phyloP scores from a whole-genome alignment of 2,329 filamentous ascomycete genomes.

The Madurella fahalii region DNA sequence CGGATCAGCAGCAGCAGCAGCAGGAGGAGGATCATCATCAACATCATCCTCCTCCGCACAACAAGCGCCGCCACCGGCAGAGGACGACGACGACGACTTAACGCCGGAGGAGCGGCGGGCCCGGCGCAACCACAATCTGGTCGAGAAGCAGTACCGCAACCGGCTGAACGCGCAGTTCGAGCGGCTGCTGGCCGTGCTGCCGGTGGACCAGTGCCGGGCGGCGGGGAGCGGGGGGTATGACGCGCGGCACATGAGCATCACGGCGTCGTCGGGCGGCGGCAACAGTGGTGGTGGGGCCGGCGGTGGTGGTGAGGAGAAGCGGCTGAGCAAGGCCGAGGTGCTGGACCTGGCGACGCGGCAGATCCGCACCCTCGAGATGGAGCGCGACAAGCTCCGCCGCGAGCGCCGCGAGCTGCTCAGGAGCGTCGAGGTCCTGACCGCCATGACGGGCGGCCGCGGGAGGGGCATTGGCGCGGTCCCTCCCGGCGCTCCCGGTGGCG shows the following conservation, averaged over 20 bases:
- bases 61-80: neutral
- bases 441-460: too few species aligned
- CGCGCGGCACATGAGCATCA: too few species aligned
- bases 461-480: too few species aligned
- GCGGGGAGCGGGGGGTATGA: too few species aligned
- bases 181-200: slow-evolving; percentile 29
- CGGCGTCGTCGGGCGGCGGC: neutral
- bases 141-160: slow-evolving; percentile 35
- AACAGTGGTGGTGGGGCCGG: too few species aligned
- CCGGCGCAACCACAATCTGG: slow-evolving; percentile 33
- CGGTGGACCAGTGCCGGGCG: slow-evolving; percentile 23
- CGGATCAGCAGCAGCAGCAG: neutral
- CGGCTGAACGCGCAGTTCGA: slow-evolving; percentile 34
- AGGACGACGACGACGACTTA: slow-evolving; percentile 18
- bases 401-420: slow-evolving; percentile 29
- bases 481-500: neutral
- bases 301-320: slow-evolving; percentile 20
- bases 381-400: slow-evolving; percentile 27
- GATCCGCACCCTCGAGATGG: slow-evolving; percentile 33
- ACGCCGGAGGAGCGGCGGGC: slow-evolving; percentile 31
- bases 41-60: too few species aligned
- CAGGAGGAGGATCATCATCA: too few species aligned
- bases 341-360: slow-evolving; percentile 34
- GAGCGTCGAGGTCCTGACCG: slow-evolving; percentile 23
- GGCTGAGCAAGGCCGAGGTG: slow-evolving; percentile 37